Evolutionary conservation across 371 early-diverging fungal species (phyloP).

Genomic region (Mortierella sp.): DNA sequence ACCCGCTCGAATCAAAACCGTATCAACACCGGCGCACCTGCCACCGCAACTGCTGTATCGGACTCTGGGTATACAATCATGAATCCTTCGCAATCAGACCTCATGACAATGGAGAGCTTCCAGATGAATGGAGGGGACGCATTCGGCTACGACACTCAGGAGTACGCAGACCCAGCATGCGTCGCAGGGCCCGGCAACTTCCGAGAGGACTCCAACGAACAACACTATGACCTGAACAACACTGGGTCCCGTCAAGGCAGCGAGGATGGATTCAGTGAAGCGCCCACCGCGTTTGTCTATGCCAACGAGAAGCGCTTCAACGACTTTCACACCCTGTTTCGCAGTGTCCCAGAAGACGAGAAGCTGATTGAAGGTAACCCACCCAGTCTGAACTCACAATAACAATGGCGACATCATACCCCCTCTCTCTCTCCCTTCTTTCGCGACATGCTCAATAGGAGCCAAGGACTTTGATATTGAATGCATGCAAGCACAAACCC

Average conservation of each 20-base stretch:
- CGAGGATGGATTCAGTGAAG: slow-evolving; percentile 10
- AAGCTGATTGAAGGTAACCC: slow-evolving; percentile 70
- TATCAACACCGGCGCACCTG: background rate
- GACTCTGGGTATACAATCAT: too few relatives aligned
- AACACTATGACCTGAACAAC: background rate
- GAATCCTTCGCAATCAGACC: slow-evolving; percentile 25
- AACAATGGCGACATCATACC: background rate
- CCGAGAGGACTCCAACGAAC: slow-evolving; percentile 22
- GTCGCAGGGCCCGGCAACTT: slow-evolving; percentile 20
- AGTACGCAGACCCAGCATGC: slow-evolving; percentile 4
- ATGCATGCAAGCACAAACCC: too few relatives aligned
- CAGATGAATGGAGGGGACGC: slow-evolving; percentile 16
- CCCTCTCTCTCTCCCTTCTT: too few relatives aligned
- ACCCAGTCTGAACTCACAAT: background rate
- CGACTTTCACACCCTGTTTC: slow-evolving; percentile 74
- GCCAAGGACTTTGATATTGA: background rate
- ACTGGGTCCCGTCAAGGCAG: background rate
- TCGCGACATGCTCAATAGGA: background rate
- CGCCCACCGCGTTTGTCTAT: slow-evolving; percentile 29
- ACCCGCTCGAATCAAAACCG: too few relatives aligned
- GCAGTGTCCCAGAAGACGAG: slow-evolving; percentile 73
- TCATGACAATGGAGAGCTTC: slow-evolving; percentile 38
- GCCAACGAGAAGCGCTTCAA: slow-evolving; percentile 65
- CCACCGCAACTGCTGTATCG: too few relatives aligned
- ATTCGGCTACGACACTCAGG: slow-evolving; percentile 7